Base-by-base conservation (phyloP, 352 stramenopile genomes). In the Pythium sukuiense region DNA sequence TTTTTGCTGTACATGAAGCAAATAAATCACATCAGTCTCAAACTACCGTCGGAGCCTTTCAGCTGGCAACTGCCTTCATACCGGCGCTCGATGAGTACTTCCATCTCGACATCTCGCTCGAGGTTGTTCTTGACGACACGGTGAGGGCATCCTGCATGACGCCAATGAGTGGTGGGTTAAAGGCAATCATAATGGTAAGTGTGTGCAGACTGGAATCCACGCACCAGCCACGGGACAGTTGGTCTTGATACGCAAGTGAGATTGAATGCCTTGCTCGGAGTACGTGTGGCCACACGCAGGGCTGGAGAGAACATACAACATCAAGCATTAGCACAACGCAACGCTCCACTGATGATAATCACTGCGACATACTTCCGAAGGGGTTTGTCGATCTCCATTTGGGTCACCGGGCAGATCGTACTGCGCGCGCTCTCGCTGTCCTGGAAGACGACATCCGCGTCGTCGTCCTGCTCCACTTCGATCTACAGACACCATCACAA, bases 101-200 rank as follows among this genome's bases (percentile, higher is more conserved):
- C 87, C 84, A 95, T 95, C 71, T 94, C 85, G 46, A 95, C 84
- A 48, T 95, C 83, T 48, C 85, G 87, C 68, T 95, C 87, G 41
- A 95, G 76, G 16, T 67, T 80, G 20, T 72, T 69, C 50, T 89
- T 72, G 18, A 68, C 59, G 35, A 95, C 59, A 48, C 81, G 79
- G 26, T 93, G 76, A 6, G 79, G 85, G 49, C 87, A 95, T 13
- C 87, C 87, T 95, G 60, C 16, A 4, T 43, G 35, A 12, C 32
- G 32, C 0, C 32, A 35, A 9, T 9, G 32, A 35, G 5, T 35
- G 32, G 32, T 35, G 32, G 8, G 5, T 35, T 24, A 24, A 24
- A 24, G 20, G 20, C 20, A 24, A 24, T 24, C 20, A 24, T 24
- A 24, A 24, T 24, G 20, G 20, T 24, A 24, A 24, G 20, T 24